Base-by-base conservation (phyloP, 345 rosid genomes). In the Brassica incana region DNA sequence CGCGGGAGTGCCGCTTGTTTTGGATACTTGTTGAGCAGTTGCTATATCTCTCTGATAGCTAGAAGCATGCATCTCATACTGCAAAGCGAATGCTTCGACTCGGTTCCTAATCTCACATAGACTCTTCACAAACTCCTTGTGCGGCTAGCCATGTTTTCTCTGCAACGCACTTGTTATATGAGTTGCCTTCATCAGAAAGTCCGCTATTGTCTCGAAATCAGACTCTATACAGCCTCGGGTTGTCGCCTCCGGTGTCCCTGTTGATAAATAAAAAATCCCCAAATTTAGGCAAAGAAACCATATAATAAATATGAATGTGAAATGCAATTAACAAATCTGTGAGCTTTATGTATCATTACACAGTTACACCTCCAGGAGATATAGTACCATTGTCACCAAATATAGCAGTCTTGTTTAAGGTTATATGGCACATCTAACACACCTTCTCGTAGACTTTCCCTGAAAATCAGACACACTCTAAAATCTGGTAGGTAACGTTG, bases 141-240 rank as follows among this genome's bases (percentile, higher is more conserved):
- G 93, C 35, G 77, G 80, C 78, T 91, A 91, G 35, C 88, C 90
- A 76, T 88, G 90, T 54, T 91, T 96, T 71, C 88, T 87, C 88
- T 85, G 97, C 80, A 85, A 72, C 3, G 80, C 66, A 81, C 87
- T 82, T 0, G 97, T 80, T 20, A 95, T 91, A 75, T 90, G 92
- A 66, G 94, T 93, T 0, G 93, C 99, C 84, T 84, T 84, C 0
- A 88, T 71, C 66, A 95, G 91, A 78, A 95, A 90, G 65, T 91
- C 93, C 0, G 97, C 93, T 70, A 93, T 88, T 33, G 86, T 88
- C 86, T 95, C 99, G 54, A 90, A 95, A 87, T 93, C 98, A 18
- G 90, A 82, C 79, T 95, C 97, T 32, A 90, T 50, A 79, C 99
- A 90, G 71, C 99, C 99, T 84, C 98, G 84, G 5, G 98, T 84